These are phyloP conservation scores for Ophiosphaerella narmari DNA, from an alignment of 2,329 filamentous ascomycete species.

Conservation along the genomic window DNA sequence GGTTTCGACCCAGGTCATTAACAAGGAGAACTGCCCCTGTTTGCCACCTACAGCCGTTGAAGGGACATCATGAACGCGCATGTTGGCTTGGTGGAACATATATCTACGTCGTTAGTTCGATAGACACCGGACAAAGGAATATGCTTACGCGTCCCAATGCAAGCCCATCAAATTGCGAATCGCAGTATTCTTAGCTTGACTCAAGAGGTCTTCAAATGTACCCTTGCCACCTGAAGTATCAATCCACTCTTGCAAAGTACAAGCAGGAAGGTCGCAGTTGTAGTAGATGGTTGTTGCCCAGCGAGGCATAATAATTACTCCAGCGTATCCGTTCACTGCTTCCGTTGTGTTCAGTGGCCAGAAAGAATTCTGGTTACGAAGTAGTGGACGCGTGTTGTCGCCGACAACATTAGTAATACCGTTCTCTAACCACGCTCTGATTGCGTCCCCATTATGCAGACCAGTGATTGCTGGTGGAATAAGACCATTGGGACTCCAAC, in stretches of 20 bases:
- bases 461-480: slow-evolving; percentile 68
- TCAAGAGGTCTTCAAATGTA: slow-evolving; percentile 57
- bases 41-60: slow-evolving; percentile 56
- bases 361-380: slow-evolving; percentile 59
- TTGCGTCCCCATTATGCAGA: slow-evolving; percentile 65
- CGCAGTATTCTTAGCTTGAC: slow-evolving; percentile 57
- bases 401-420: slow-evolving; percentile 65
- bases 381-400: slow-evolving; percentile 63
- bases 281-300: slow-evolving; percentile 68
- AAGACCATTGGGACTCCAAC: slow-evolving; percentile 60
- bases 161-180: slow-evolving; percentile 62
- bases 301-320: slow-evolving; percentile 62
- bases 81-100: slow-evolving; percentile 70
- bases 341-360: slow-evolving; percentile 62
- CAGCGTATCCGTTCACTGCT: slow-evolving; percentile 58
- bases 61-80: slow-evolving; percentile 55
- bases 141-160: slow-evolving; percentile 53
- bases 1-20: slow-evolving; percentile 63
- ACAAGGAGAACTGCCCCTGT: slow-evolving; percentile 55
- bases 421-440: slow-evolving; percentile 63
- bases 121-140: background rate
- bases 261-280: slow-evolving; percentile 63
- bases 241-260: slow-evolving; percentile 65
- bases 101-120: slow-evolving; percentile 39
- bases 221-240: slow-evolving; percentile 62